Evolutionary conservation across 2,329 filamentous ascomycete species (phyloP).

Genomic region (Chaetomiaceae sp.): DNA sequence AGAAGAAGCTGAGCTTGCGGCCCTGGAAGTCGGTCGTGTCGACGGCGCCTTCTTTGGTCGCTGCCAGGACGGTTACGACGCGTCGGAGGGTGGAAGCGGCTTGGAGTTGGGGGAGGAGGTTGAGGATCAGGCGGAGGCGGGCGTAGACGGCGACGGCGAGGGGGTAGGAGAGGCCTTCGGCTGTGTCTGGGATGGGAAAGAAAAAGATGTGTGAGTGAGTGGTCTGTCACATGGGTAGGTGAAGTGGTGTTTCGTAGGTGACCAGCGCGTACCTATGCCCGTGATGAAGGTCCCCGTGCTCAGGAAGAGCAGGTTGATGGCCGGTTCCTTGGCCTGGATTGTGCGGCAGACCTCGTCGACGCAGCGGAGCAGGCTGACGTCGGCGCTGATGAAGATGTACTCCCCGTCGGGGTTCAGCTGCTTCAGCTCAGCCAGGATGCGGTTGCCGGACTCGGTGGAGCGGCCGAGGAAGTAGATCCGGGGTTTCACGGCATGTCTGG

Average conservation of each 20-base stretch:
- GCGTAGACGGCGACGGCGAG: constrained; percentile 29
- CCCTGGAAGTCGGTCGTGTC: constrained; percentile 25
- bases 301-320: constrained; percentile 28
- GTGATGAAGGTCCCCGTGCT: constrained; percentile 22
- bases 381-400: constrained; percentile 27
- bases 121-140: constrained; percentile 27
- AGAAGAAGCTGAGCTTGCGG: constrained; percentile 11
- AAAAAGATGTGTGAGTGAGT: no score
- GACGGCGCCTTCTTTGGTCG: constrained; percentile 26
- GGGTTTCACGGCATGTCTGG: constrained; percentile 12
- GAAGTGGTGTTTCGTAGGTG: neutral
- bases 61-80: constrained; percentile 30
- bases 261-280: constrained; percentile 6
- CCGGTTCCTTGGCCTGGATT: constrained; percentile 12
- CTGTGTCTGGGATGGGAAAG: constrained; percentile 22
- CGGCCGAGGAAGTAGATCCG: constrained; percentile 25
- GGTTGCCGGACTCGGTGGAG: constrained; percentile 4
- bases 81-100: constrained; percentile 22
- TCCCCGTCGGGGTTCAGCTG: constrained; percentile 12
- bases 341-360: constrained; percentile 12
- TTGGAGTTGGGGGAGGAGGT: constrained; percentile 29
- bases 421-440: constrained; percentile 9
- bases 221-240: no score
- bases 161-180: constrained; percentile 28
- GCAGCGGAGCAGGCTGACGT: constrained; percentile 23